These are phyloP conservation scores for Tylopilus intermedius DNA, from an alignment of 768 basidiomycete species.

Conservation along the genomic window DNA sequence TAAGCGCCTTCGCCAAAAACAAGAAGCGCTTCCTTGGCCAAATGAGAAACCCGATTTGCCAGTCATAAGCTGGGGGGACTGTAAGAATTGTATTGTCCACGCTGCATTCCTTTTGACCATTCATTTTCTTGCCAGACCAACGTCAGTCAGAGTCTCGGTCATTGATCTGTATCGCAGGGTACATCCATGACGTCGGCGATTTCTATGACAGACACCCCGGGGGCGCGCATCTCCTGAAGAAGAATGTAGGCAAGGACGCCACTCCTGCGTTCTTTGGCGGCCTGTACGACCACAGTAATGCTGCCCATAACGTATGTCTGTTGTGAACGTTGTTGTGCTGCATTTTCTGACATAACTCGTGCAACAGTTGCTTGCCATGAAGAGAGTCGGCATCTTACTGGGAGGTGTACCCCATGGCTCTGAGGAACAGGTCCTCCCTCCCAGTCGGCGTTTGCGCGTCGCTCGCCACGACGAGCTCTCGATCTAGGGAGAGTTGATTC, in stretches of 20 bases:
- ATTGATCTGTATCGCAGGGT: too few relatives aligned
- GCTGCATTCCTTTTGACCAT: too few relatives aligned
- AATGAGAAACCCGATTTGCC: too few relatives aligned
- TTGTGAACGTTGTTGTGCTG: neutral
- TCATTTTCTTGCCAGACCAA: too few relatives aligned
- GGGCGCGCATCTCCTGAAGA: constrained; percentile 71
- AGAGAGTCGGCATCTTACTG: constrained; percentile 8
- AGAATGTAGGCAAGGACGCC: constrained; percentile 84
- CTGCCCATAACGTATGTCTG: constrained; percentile 67
- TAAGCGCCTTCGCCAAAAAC: too few relatives aligned
- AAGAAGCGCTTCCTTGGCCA: too few relatives aligned
- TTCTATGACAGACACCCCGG: constrained; percentile 90
- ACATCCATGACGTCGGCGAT: constrained; percentile 33
- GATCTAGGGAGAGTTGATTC: neutral
- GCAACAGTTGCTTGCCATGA: constrained; percentile 6
- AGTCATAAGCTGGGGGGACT: too few relatives aligned
- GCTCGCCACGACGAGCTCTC: neutral
- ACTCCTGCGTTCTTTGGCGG: constrained; percentile 90
- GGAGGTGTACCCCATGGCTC: constrained; percentile 8
- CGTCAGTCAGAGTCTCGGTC: too few relatives aligned
- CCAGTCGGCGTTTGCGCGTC: constrained; percentile 7
- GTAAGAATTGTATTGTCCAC: too few relatives aligned
- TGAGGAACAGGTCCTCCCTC: constrained; percentile 3
- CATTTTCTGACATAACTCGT: neutral
- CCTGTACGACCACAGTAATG: constrained; percentile 78